Conservation (phyloP, 2,329 filamentous ascomycete genomes). For the Raffaelea albimanens region DNA sequence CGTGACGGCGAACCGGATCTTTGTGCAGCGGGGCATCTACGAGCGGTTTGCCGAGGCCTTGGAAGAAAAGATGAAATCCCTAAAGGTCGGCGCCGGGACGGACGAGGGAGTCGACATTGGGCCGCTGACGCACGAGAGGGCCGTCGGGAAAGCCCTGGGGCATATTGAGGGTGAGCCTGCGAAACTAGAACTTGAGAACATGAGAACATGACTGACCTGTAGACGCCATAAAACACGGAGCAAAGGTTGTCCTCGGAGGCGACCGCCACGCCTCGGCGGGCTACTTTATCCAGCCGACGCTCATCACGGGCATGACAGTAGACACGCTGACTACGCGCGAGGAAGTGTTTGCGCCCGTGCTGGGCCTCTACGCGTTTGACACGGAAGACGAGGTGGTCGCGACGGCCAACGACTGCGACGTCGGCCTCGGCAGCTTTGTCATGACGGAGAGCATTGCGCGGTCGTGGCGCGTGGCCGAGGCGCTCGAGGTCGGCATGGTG, state of each 20-base stretch:
- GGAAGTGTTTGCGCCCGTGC: constrained; percentile 93
- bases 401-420: constrained; percentile 71
- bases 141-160: constrained; percentile 65
- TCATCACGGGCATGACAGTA: constrained; percentile 75
- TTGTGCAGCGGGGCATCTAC: constrained; percentile 69
- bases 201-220: no score
- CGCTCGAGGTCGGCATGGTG: constrained; percentile 78
- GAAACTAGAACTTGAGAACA: no score
- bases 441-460: constrained; percentile 59
- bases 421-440: constrained; percentile 91
- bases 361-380: constrained; percentile 79
- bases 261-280: constrained; percentile 62
- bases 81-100: constrained; percentile 70
- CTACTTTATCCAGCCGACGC: constrained; percentile 86
- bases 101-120: constrained; percentile 64
- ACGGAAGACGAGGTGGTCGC: constrained; percentile 81
- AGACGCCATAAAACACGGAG: constrained; percentile 72
- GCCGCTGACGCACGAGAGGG: constrained; percentile 76
- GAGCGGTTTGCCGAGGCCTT: constrained; percentile 62
- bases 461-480: constrained; percentile 53
- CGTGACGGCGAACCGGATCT: constrained; percentile 79
- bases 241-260: constrained; percentile 64
- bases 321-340: constrained; percentile 79
- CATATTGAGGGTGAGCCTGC: constrained; percentile 48
- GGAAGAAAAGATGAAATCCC: constrained; percentile 59